phyloP scores from a whole-genome alignment of 2,329 filamentous ascomycete species.

The Fusarium devonianum region DNA sequence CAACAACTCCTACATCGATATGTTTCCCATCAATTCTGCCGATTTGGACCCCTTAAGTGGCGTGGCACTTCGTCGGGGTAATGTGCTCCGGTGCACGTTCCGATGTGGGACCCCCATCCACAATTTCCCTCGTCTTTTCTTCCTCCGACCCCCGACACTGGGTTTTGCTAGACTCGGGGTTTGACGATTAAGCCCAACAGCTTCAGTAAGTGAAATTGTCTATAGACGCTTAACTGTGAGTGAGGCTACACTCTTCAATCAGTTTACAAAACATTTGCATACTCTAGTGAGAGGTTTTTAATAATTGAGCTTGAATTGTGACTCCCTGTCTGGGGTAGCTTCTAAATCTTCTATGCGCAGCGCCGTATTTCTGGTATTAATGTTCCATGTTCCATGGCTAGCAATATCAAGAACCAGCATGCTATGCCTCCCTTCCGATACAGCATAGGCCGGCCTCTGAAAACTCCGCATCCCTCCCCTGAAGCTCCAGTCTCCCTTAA shows the following conservation, averaged over 20 bases:
- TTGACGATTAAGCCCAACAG: conserved; percentile 21
- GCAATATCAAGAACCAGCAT: conserved; percentile 35
- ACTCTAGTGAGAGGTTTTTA: too few species aligned
- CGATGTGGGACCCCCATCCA: conserved; percentile 29
- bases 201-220: conserved; percentile 9
- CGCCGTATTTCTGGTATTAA: conserved; percentile 31
- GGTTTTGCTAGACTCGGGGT: conserved; percentile 21
- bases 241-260: too few species aligned
- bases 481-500: conserved; percentile 36
- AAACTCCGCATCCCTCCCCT: conserved; percentile 39
- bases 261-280: too few species aligned
- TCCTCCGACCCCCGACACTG: conserved; percentile 38
- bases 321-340: conserved; percentile 20
- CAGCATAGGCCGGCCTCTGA: conserved; percentile 32
- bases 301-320: conserved; percentile 17
- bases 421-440: conserved; percentile 20
- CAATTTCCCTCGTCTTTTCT: conserved; percentile 35
- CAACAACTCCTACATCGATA: neutral
- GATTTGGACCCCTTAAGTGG: conserved; percentile 10
- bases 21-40: neutral
- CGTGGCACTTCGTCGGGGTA: conserved; percentile 30
- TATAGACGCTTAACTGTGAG: too few species aligned
- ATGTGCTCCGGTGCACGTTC: conserved; percentile 28
- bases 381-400: conserved; percentile 13
- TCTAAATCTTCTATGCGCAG: conserved; percentile 36